Evolutionary conservation across 2,329 filamentous ascomycete genomes (phyloP).

Genomic region (Chrysosporium queenslandicum): DNA sequence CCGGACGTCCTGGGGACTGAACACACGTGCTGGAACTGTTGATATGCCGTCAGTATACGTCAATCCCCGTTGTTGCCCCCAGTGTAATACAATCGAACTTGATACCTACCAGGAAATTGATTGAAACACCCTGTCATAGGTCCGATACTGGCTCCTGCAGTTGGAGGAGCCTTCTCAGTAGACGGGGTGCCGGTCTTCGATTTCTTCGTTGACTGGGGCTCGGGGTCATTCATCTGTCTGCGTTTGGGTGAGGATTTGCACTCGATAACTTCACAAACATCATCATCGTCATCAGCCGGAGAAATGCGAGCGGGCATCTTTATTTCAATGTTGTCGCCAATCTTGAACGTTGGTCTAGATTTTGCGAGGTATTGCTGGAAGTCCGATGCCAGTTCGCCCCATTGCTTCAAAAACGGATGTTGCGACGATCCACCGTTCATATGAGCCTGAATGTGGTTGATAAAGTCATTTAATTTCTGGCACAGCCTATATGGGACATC

Average conservation of each 20-base stretch:
- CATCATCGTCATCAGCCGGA: not conserved
- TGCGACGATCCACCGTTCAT: constrained; percentile 42
- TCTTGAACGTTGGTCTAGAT: constrained; percentile 35
- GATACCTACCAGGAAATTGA: constrained; percentile 1
- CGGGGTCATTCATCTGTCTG: constrained; percentile 3
- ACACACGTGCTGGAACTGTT: constrained; percentile 19
- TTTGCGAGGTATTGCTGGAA: constrained; percentile 44
- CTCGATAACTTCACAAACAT: constrained; percentile 8
- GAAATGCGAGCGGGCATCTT: not conserved
- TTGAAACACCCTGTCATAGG: not conserved
- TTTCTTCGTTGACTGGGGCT: constrained; percentile 6
- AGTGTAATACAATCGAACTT: too few relatives aligned
- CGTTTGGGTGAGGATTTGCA: constrained; percentile 11
- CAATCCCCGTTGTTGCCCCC: too few relatives aligned
- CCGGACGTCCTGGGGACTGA: constrained; percentile 38
- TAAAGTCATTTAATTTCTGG: constrained; percentile 50
- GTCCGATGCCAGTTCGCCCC: constrained; percentile 38
- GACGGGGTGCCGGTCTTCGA: not conserved
- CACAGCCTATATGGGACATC: constrained; percentile 59
- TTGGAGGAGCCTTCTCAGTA: not conserved
- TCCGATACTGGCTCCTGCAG: not conserved
- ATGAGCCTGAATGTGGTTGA: constrained; percentile 43
- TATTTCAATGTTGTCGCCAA: constrained; percentile 17
- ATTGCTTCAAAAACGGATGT: constrained; percentile 37
- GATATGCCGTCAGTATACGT: not conserved